phyloP scores from a whole-genome alignment of 1,284 basidiomycete genomes.

The Moesziomyces globuligerus region DNA sequence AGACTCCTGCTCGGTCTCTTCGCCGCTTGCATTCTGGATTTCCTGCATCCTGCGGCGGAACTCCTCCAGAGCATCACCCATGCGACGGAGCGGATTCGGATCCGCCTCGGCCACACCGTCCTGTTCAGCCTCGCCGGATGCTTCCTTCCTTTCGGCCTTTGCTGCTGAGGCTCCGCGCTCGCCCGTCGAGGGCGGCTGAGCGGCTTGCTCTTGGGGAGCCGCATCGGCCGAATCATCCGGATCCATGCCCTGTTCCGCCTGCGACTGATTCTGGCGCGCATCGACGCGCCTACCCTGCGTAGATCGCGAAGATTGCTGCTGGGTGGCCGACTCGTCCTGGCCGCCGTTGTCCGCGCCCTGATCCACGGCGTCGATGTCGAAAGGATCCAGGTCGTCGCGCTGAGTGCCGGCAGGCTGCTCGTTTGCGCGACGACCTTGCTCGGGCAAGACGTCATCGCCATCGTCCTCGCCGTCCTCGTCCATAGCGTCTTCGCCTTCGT shows the following conservation, averaged over 20 bases:
- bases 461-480: constrained; percentile 43
- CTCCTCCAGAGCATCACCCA: constrained; percentile 86
- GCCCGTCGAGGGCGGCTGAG: constrained; percentile 31
- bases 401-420: constrained; percentile 11
- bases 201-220: constrained; percentile 65
- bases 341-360: constrained; percentile 41
- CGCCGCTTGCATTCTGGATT: constrained; percentile 75
- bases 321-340: constrained; percentile 42
- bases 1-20: constrained; percentile 62
- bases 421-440: constrained; percentile 17
- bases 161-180: constrained; percentile 19
- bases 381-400: constrained; percentile 26
- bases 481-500: constrained; percentile 45
- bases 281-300: constrained; percentile 39
- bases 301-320: constrained; percentile 46
- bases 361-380: constrained; percentile 42
- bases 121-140: constrained; percentile 32
- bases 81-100: constrained; percentile 78
- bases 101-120: constrained; percentile 53
- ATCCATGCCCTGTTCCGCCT: constrained; percentile 60
- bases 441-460: constrained; percentile 14
- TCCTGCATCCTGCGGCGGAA: constrained; percentile 85
- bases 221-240: constrained; percentile 58
- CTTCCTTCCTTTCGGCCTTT: constrained; percentile 20
- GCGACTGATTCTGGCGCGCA: constrained; percentile 38